Conservation (phyloP, 495 filamentous ascomycete genomes). For the Neurospora hispaniola region DNA sequence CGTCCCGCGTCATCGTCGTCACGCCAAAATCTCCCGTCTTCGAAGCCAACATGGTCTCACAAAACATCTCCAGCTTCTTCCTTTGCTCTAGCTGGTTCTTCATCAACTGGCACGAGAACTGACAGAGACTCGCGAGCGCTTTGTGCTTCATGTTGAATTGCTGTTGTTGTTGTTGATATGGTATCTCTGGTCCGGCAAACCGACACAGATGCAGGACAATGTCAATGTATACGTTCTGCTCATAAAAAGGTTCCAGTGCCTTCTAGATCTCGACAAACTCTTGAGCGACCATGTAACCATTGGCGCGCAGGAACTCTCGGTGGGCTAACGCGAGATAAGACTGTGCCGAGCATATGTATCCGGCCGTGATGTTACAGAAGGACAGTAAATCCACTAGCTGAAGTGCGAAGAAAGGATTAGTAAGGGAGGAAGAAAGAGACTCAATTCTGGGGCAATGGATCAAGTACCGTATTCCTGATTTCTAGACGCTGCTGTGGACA, state of each 20-base stretch:
- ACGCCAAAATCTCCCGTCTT: background rate
- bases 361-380: background rate
- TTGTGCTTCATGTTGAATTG: background rate
- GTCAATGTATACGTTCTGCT: background rate
- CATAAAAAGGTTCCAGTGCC: background rate
- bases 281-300: background rate
- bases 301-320: background rate
- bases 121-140: background rate
- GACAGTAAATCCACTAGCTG: background rate
- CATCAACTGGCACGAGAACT: background rate
- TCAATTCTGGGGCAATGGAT: background rate
- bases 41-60: background rate
- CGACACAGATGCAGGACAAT: background rate
- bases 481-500: background rate
- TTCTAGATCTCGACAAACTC: background rate
- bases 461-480: background rate
- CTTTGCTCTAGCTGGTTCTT: background rate
- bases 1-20: background rate
- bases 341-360: background rate
- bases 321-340: background rate
- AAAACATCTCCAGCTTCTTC: background rate
- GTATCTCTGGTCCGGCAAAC: background rate
- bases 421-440: background rate
- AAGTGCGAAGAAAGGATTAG: background rate
- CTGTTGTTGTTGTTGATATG: background rate